Percentiles rank a stretch among this genome's conserved stretches.
Conservation (phyloP, 257 asterid species). For the Jasminum sambac region DNA sequence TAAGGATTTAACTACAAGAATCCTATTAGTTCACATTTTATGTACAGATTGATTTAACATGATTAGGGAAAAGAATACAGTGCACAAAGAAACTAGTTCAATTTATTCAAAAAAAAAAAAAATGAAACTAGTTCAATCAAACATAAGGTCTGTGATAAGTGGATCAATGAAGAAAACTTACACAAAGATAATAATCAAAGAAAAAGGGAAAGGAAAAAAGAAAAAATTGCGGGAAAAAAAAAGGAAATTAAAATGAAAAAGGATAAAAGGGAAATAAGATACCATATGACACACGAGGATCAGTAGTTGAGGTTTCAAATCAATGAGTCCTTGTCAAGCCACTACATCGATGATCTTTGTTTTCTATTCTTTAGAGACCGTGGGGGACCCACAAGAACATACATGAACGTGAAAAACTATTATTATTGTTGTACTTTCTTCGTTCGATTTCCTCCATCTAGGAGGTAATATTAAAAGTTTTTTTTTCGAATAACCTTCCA, state of each 20-base stretch:
- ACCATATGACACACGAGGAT: background rate
- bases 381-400: conserved; percentile 21
- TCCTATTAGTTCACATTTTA: background rate
- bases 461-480: background rate
- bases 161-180: no score
- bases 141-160: no score
- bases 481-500: no score
- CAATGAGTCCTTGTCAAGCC: conserved; percentile 7
- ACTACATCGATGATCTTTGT: background rate
- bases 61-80: background rate
- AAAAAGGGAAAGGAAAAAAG: background rate
- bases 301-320: background rate
- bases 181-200: no score
- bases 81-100: no score
- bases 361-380: conserved; percentile 9
- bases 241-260: background rate
- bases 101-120: background rate
- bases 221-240: background rate
- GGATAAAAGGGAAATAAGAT: background rate
- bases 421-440: no score
- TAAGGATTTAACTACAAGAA: background rate
- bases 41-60: background rate
- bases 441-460: background rate
- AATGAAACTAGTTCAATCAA: background rate
- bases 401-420: background rate